phyloP scores from a whole-genome alignment of 129 eudicot genomes.

The Ambrosia artemisiifolia region DNA sequence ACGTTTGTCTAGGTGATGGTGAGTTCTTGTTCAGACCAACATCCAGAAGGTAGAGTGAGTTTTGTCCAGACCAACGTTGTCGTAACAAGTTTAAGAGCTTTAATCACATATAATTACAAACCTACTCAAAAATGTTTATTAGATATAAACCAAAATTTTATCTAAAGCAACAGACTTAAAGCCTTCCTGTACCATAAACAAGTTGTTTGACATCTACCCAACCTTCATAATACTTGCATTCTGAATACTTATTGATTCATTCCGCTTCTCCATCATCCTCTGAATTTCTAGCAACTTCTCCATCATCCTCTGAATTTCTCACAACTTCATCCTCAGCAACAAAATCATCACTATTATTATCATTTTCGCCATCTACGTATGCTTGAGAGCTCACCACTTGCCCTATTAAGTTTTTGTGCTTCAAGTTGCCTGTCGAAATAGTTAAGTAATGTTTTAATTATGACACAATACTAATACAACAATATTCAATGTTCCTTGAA shows the following conservation, averaged over 20 bases:
- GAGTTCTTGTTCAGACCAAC: no score
- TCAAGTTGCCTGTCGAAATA: conserved; percentile 60
- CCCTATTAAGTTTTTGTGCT: conserved; percentile 72
- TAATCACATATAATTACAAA: neutral
- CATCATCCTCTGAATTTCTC: conserved; percentile 28
- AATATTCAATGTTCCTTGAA: neutral
- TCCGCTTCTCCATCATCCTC: conserved; percentile 35
- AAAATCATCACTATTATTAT: conserved; percentile 29
- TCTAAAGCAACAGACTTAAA: neutral
- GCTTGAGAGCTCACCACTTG: conserved; percentile 75
- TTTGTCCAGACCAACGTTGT: no score
- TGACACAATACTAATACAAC: neutral
- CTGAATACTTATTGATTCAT: conserved; percentile 12
- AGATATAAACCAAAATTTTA: neutral
- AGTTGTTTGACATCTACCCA: neutral
- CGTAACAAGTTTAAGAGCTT: no score
- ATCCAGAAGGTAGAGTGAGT: no score
- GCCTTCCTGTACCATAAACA: neutral
- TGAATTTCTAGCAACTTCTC: conserved; percentile 12
- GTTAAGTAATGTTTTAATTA: neutral
- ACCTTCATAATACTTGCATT: neutral
- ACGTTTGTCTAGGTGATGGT: no score
- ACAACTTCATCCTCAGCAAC: conserved; percentile 27
- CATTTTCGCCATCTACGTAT: conserved; percentile 43
- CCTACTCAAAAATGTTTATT: neutral